Conservation (phyloP, 352 stramenopile species). For the Hyaloperonospora brassicae region DNA sequence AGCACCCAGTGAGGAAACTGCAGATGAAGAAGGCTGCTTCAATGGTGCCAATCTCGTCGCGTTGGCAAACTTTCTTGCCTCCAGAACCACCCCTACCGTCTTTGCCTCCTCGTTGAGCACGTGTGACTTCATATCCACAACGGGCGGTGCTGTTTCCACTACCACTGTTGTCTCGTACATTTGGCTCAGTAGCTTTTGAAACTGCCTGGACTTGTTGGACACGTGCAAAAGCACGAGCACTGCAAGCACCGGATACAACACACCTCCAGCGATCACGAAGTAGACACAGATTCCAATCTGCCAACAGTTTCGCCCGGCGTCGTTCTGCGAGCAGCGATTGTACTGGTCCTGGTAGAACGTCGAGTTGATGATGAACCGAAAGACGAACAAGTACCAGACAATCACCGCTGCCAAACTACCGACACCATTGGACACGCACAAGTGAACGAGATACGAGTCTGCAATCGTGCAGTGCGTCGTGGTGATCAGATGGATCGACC, state of each 20-base stretch:
- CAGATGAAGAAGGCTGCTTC: slow-evolving; percentile 32
- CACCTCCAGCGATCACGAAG: slow-evolving; percentile 35
- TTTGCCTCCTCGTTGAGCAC: slow-evolving; percentile 23
- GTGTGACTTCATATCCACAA: slow-evolving; percentile 37
- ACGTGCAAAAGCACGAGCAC: slow-evolving; percentile 55
- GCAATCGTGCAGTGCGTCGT: slow-evolving; percentile 51
- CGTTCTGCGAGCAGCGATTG: slow-evolving; percentile 59
- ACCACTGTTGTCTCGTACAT: slow-evolving; percentile 49
- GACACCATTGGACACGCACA: slow-evolving; percentile 57
- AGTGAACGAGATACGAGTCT: slow-evolving; percentile 61
- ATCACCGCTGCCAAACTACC: slow-evolving; percentile 33
- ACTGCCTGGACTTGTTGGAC: slow-evolving; percentile 55
- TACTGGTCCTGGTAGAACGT: slow-evolving; percentile 80
- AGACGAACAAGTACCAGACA: slow-evolving; percentile 69
- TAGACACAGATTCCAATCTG: slow-evolving; percentile 59
- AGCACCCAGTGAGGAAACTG: slow-evolving; percentile 26
- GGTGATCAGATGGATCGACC: slow-evolving; percentile 41
- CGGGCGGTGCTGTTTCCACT: slow-evolving; percentile 32
- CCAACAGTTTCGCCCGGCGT: slow-evolving; percentile 53
- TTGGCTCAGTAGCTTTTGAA: slow-evolving; percentile 34
- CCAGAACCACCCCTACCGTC: slow-evolving; percentile 31
- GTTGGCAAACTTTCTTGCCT: slow-evolving; percentile 28
- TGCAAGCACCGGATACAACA: slow-evolving; percentile 53
- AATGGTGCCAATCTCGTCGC: slow-evolving; percentile 31
- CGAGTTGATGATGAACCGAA: slow-evolving; percentile 48